A percentile compares a stretch with the other conserved stretches of the same genome.
Conservation (phyloP, 2,329 filamentous ascomycete species). For the Microsporum canis region DNA sequence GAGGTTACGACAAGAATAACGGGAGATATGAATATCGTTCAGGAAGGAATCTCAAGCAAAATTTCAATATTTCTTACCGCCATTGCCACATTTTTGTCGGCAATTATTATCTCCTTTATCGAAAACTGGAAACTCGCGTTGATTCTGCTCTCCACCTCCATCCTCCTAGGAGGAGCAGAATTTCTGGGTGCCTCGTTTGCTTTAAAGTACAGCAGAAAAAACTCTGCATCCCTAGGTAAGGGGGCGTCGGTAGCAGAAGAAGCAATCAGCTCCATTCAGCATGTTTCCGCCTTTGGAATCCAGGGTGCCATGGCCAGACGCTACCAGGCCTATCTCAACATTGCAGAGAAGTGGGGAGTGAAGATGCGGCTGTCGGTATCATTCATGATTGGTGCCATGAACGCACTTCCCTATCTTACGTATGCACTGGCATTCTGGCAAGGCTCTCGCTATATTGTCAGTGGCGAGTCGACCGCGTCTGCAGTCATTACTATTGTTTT, state of each 20-base stretch:
- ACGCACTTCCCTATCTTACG: conserved; percentile 53
- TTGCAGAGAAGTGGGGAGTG: conserved; percentile 41
- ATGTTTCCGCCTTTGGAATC: conserved; percentile 51
- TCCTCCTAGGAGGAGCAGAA: conserved; percentile 37
- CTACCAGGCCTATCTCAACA: conserved; percentile 40
- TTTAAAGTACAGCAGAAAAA: conserved; percentile 34
- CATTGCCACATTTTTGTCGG: conserved; percentile 38
- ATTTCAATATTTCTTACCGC: conserved; percentile 38
- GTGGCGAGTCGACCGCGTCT: conserved; percentile 41
- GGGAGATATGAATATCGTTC: conserved; percentile 38
- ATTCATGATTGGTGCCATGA: conserved; percentile 46
- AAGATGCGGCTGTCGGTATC: conserved; percentile 46
- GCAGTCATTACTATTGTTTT: conserved; percentile 45
- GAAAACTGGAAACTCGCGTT: conserved; percentile 37
- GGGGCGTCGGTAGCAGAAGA: conserved; percentile 51
- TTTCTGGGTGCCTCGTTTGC: conserved; percentile 35
- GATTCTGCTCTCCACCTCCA: conserved; percentile 37
- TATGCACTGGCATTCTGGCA: conserved; percentile 57
- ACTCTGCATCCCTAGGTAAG: conserved; percentile 42
- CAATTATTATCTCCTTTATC: conserved; percentile 40
- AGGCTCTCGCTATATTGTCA: conserved; percentile 45
- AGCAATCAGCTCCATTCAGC: conserved; percentile 44
- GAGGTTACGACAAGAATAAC: conserved; percentile 39
- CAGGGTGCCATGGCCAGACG: conserved; percentile 45
- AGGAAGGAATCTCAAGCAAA: conserved; percentile 39